Percentiles rank a stretch among this genome's conserved stretches.
These are phyloP conservation scores for Colletotrichum gloeosporioides DNA, from an alignment of 2,329 filamentous ascomycete genomes.

Conservation along the genomic window DNA sequence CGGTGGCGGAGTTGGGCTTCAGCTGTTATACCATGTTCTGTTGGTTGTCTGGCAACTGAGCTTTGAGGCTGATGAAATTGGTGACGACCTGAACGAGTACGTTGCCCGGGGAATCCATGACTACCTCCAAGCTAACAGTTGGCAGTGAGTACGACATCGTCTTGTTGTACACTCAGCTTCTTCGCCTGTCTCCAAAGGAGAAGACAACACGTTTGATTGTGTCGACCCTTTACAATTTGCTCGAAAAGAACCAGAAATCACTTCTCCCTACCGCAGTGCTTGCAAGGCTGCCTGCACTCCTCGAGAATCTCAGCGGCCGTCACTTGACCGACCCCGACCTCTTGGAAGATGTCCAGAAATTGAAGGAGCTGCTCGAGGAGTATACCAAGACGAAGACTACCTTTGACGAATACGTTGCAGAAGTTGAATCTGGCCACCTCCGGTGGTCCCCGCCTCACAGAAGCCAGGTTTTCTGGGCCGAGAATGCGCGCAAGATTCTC, in stretches of 20 bases:
- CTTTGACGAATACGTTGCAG: constrained; percentile 88
- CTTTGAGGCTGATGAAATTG: constrained; percentile 81
- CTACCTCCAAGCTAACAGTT: background rate
- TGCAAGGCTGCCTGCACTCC: constrained; percentile 75
- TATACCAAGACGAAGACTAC: constrained; percentile 76
- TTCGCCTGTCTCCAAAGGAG: constrained; percentile 93
- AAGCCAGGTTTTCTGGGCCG: constrained; percentile 86
- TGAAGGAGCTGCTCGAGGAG: constrained; percentile 69
- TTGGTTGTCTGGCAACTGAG: constrained; percentile 96
- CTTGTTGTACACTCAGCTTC: constrained; percentile 87
- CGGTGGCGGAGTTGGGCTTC: constrained; percentile 86
- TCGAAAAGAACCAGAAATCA: constrained; percentile 72
- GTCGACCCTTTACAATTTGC: constrained; percentile 87
- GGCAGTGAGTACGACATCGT: constrained; percentile 89
- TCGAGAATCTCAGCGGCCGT: constrained; percentile 66
- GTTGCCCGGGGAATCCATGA: constrained; percentile 33
- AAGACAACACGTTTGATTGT: constrained; percentile 94
- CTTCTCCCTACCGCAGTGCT: constrained; percentile 85
- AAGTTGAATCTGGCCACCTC: constrained; percentile 84
- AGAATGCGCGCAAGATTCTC: constrained; percentile 87
- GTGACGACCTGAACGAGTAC: constrained; percentile 83
- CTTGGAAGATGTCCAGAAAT: constrained; percentile 63
- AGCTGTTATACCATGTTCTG: constrained; percentile 92
- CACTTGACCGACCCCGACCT: constrained; percentile 70
- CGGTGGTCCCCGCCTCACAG: constrained; percentile 93